These are phyloP conservation scores for Tetradesmus lagerheimii DNA, from an alignment of 139 green algal species.

Conservation along the genomic window DNA sequence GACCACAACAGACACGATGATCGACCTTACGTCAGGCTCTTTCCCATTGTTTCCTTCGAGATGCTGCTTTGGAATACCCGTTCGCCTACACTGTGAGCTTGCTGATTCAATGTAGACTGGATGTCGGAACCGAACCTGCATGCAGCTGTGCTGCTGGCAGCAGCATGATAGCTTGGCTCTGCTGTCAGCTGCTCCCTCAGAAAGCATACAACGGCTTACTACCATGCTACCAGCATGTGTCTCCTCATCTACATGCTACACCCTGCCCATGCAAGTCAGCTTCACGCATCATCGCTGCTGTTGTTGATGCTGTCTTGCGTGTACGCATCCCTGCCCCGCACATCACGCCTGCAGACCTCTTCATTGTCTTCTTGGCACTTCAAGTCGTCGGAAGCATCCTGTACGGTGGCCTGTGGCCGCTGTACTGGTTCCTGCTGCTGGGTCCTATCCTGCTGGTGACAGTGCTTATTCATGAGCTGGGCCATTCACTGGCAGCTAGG, in stretches of 20 bases:
- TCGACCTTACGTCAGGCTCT: neutral
- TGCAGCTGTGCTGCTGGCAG: neutral
- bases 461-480: slow-evolving; percentile 6
- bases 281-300: neutral
- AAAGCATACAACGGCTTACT: neutral
- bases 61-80: slow-evolving; percentile 22
- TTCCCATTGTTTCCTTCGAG: neutral
- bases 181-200: neutral
- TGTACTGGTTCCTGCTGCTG: slow-evolving; percentile 59
- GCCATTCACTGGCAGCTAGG: slow-evolving; percentile 50
- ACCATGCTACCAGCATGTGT: neutral
- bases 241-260: neutral
- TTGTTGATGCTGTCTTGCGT: neutral
- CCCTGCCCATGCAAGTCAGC: neutral
- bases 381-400: slow-evolving; percentile 46
- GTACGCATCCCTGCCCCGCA: neutral
- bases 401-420: slow-evolving; percentile 32
- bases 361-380: slow-evolving; percentile 42
- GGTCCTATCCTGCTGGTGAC: slow-evolving; percentile 76
- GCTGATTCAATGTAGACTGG: neutral
- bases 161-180: neutral
- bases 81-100: slow-evolving; percentile 51
- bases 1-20: neutral
- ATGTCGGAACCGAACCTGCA: neutral
- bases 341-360: slow-evolving; percentile 44